Percentiles rank a stretch among this genome's conserved stretches.
Evolutionary conservation across 2,329 filamentous ascomycete genomes (phyloP).

Genomic region (Triangularia setosa): DNA sequence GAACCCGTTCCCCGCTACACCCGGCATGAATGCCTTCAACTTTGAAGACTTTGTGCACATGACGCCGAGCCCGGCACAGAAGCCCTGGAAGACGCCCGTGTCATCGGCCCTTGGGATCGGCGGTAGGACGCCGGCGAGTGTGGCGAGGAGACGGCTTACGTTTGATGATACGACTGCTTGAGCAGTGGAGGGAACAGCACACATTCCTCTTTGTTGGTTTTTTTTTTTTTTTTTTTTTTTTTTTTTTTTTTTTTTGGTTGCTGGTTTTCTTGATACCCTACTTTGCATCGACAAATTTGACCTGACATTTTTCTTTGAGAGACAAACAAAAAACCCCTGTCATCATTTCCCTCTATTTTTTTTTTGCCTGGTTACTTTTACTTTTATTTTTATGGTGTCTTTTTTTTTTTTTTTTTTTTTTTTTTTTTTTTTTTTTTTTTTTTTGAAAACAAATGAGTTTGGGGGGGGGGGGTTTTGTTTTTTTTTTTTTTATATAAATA

Average conservation of each 20-base stretch:
- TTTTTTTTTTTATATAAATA: no score
- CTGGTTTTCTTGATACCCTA: slow-evolving; percentile 8
- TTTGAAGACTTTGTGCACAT: slow-evolving; percentile 98
- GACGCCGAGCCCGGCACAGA: slow-evolving; percentile 90
- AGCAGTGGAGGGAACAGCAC: not conserved
- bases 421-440: no score
- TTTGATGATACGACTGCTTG: slow-evolving; percentile 59
- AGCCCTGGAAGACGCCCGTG: slow-evolving; percentile 77
- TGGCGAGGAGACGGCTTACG: slow-evolving; percentile 72
- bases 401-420: no score
- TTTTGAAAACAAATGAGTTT: no score
- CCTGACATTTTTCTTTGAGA: slow-evolving; percentile 6
- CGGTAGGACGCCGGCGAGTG: slow-evolving; percentile 56
- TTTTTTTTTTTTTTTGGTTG: not conserved
- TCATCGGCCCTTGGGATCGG: slow-evolving; percentile 39
- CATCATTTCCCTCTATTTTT: not conserved
- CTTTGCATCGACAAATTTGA: not conserved
- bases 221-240: slow-evolving; percentile 5
- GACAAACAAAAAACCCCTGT: not conserved
- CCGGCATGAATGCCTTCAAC: slow-evolving; percentile 73
- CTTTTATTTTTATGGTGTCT: no score
- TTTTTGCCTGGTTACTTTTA: no score
- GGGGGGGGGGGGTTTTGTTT: no score
- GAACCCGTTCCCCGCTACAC: slow-evolving; percentile 67
- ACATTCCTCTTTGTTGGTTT: not conserved